phyloP scores from a whole-genome alignment of 148 eudicot genomes.

The Cornus controversa region DNA sequence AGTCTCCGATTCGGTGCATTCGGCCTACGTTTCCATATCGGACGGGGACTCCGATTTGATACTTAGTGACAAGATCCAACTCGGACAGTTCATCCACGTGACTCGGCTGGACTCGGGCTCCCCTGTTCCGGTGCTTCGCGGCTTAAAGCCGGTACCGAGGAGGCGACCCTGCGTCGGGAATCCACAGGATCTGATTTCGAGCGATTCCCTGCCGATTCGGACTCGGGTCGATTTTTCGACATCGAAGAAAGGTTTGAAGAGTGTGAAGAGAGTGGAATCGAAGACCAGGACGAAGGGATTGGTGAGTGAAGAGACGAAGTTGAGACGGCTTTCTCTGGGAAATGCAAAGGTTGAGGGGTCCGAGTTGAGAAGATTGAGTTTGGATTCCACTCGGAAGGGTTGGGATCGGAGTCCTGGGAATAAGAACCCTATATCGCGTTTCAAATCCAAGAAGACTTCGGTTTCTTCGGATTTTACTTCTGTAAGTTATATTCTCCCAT shows the following conservation, averaged over 20 bases:
- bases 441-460: conserved; percentile 10
- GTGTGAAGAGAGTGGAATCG: conserved; percentile 4
- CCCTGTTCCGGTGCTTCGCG: conserved; percentile 44
- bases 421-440: conserved; percentile 5
- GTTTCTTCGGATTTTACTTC: conserved; percentile 7
- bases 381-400: conserved; percentile 35
- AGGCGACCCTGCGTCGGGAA: conserved; percentile 37
- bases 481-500: conserved; percentile 22
- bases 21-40: conserved; percentile 39
- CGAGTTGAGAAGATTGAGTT: conserved; percentile 35
- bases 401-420: conserved; percentile 30
- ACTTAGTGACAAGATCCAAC: conserved; percentile 38
- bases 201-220: conserved; percentile 27
- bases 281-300: neutral
- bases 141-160: conserved; percentile 30
- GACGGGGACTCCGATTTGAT: conserved; percentile 33
- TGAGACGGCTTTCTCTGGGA: conserved; percentile 31
- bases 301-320: neutral
- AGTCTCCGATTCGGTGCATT: conserved; percentile 43
- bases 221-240: neutral
- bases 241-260: conserved; percentile 11
- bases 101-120: conserved; percentile 34
- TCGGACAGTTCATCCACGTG: conserved; percentile 43
- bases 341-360: conserved; percentile 24
- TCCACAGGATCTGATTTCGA: conserved; percentile 43